phyloP scores from a whole-genome alignment of 2,329 filamentous ascomycete genomes.

The Epichloe baconii region DNA sequence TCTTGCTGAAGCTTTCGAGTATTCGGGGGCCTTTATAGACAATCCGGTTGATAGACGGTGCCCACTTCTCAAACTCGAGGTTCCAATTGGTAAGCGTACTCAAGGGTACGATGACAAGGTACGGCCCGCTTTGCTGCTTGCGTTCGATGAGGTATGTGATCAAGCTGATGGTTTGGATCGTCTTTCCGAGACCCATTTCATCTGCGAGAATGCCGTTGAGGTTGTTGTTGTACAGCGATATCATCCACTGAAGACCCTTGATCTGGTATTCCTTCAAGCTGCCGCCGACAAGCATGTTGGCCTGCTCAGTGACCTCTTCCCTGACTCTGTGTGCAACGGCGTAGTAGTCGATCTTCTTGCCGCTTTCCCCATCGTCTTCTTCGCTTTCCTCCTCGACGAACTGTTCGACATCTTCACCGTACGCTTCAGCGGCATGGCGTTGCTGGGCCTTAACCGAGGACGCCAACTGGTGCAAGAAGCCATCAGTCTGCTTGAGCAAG shows the following conservation, averaged over 20 bases:
- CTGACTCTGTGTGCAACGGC: slow-evolving; percentile 93
- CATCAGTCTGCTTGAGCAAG: slow-evolving; percentile 89
- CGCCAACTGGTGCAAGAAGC: slow-evolving; percentile 90
- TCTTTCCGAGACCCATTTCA: slow-evolving; percentile 99
- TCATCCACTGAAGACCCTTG: slow-evolving; percentile 99
- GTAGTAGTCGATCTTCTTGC: slow-evolving; percentile 93
- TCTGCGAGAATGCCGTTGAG: slow-evolving; percentile 97
- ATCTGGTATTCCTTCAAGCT: slow-evolving; percentile 93
- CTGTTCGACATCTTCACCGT: slow-evolving; percentile 48
- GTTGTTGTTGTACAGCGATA: slow-evolving; percentile 99
- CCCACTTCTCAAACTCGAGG: slow-evolving; percentile 97
- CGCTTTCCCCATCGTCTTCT: slow-evolving; percentile 55
- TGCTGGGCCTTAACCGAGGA: slow-evolving; percentile 92
- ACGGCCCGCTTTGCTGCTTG: slow-evolving; percentile 85
- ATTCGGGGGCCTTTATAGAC: slow-evolving; percentile 96
- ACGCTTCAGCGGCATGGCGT: slow-evolving; percentile 65
- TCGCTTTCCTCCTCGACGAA: slow-evolving; percentile 52
- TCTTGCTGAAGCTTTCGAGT: slow-evolving; percentile 82
- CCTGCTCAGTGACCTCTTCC: slow-evolving; percentile 78
- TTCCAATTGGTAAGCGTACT: slow-evolving; percentile 99
- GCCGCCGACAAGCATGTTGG: slow-evolving; percentile 78
- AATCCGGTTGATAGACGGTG: slow-evolving; percentile 70
- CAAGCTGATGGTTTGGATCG: slow-evolving; percentile 95
- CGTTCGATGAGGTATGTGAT: slow-evolving; percentile 94
- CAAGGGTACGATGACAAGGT: slow-evolving; percentile 89